Conservation (phyloP, 176 grass and related monocot species). For the Hordeum marinum region DNA sequence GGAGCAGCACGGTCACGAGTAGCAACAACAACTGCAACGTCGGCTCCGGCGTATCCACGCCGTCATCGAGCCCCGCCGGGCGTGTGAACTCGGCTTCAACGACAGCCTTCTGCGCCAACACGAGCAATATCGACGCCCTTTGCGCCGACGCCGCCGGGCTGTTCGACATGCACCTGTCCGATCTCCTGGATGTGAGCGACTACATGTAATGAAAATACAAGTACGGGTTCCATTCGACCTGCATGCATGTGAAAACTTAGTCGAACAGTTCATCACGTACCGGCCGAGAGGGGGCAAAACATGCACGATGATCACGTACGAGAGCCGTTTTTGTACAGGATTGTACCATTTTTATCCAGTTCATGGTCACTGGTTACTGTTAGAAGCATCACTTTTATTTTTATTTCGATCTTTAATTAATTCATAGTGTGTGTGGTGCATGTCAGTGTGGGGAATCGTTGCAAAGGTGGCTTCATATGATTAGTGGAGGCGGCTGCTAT, state of each 20-base stretch:
- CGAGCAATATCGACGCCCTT: background rate
- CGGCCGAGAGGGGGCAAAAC: background rate
- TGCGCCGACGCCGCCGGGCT: slow-evolving; percentile 5
- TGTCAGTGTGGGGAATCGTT: slow-evolving; percentile 26
- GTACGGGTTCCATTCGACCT: slow-evolving; percentile 1
- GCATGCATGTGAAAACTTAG: background rate
- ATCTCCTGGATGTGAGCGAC: slow-evolving; percentile 52
- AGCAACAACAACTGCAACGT: slow-evolving; percentile 34
- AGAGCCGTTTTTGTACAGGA: slow-evolving; percentile 47
- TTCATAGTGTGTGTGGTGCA: background rate
- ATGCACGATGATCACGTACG: slow-evolving; percentile 6
- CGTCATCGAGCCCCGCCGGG: slow-evolving; percentile 42
- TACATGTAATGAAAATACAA: slow-evolving; percentile 25
- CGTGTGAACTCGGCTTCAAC: slow-evolving; percentile 17
- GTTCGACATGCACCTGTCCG: slow-evolving; percentile 47
- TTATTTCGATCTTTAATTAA: background rate
- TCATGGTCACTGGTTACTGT: slow-evolving; percentile 6
- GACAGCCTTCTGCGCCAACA: slow-evolving; percentile 1
- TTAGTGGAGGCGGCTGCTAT: slow-evolving; percentile 28
- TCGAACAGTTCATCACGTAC: slow-evolving; percentile 10
- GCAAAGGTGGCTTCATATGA: slow-evolving; percentile 24
- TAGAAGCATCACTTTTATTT: slow-evolving; percentile 11
- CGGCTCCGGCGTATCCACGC: slow-evolving; percentile 50
- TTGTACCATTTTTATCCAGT: slow-evolving; percentile 8
- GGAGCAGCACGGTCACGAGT: slow-evolving; percentile 20